Evolutionary conservation across 2,329 filamentous ascomycete species (phyloP).

Genomic region (Alternaria angustiovoidea): DNA sequence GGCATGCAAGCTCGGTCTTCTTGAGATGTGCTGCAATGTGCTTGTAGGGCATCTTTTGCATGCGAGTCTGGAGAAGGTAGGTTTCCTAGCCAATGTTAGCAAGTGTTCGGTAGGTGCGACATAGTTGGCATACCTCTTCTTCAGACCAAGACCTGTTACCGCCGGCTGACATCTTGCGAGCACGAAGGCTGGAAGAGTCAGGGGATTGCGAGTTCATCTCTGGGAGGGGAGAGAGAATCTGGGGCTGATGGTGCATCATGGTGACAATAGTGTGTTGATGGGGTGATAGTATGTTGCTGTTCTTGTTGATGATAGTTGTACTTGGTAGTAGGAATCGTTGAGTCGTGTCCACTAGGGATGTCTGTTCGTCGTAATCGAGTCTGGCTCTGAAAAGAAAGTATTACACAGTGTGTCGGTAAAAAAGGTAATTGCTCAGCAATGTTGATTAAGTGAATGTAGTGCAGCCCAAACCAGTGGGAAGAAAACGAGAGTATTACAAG

Average conservation of each 20-base stretch:
- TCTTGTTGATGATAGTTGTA: constrained; percentile 20
- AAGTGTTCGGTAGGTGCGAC: not conserved
- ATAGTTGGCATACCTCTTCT: constrained; percentile 70
- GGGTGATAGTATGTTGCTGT: constrained; percentile 2
- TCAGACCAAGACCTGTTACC: constrained; percentile 85
- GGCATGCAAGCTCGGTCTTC: constrained; percentile 88
- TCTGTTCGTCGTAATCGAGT: constrained; percentile 59
- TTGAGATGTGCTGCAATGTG: constrained; percentile 85
- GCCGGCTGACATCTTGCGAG: constrained; percentile 73
- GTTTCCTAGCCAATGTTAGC: constrained; percentile 68
- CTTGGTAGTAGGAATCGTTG: constrained; percentile 24
- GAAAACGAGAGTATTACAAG: constrained; percentile 58
- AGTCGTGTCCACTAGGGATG: constrained; percentile 36
- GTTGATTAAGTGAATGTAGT: constrained; percentile 57
- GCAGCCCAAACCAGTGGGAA: constrained; percentile 64
- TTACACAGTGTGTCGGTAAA: constrained; percentile 43
- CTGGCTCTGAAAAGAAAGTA: constrained; percentile 51
- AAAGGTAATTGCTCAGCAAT: constrained; percentile 21
- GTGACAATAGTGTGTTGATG: constrained; percentile 14
- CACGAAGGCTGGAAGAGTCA: constrained; percentile 64
- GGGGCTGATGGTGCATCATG: constrained; percentile 51
- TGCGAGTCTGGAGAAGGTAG: constrained; percentile 82
- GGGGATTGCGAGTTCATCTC: constrained; percentile 46
- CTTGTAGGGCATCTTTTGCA: constrained; percentile 91
- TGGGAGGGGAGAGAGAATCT: constrained; percentile 49